These are phyloP conservation scores for Beauveria brongniartii DNA, from an alignment of 2,329 filamentous ascomycete genomes.

Conservation along the genomic window DNA sequence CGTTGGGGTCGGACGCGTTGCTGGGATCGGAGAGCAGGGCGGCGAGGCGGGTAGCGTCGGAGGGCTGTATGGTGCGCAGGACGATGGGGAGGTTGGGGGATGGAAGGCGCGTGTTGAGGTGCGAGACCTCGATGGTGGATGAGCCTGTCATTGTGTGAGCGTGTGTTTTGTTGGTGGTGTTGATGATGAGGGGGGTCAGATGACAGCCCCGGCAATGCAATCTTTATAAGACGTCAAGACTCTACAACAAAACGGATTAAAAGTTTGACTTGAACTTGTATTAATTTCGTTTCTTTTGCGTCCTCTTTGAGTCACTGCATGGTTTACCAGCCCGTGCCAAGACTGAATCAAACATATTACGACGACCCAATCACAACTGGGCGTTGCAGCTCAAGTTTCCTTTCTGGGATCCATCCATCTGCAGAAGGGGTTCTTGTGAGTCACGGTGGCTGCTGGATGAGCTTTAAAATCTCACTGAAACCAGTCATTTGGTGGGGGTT, in stretches of 20 bases:
- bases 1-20: conserved; percentile 15
- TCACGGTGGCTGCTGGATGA: conserved; percentile 2
- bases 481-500: conserved; percentile 2
- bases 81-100: conserved; percentile 18
- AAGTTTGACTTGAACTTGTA: too few relatives aligned
- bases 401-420: neutral
- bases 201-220: neutral
- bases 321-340: neutral
- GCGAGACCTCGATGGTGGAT: conserved; percentile 11
- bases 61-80: conserved; percentile 18
- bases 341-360: neutral
- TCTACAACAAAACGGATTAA: too few relatives aligned
- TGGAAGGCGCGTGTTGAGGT: conserved; percentile 18
- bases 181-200: neutral
- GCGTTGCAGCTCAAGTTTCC: neutral
- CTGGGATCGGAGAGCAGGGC: conserved; percentile 19
- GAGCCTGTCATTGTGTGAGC: conserved; percentile 5
- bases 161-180: neutral
- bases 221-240: neutral
- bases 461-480: conserved; percentile 3
- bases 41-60: conserved; percentile 16
- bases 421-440: neutral
- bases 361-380: neutral
- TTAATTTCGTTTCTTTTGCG: neutral
- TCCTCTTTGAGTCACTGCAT: neutral